phyloP scores from a whole-genome alignment of 2,329 filamentous ascomycete genomes.

The Cladobotryum protrusum region DNA sequence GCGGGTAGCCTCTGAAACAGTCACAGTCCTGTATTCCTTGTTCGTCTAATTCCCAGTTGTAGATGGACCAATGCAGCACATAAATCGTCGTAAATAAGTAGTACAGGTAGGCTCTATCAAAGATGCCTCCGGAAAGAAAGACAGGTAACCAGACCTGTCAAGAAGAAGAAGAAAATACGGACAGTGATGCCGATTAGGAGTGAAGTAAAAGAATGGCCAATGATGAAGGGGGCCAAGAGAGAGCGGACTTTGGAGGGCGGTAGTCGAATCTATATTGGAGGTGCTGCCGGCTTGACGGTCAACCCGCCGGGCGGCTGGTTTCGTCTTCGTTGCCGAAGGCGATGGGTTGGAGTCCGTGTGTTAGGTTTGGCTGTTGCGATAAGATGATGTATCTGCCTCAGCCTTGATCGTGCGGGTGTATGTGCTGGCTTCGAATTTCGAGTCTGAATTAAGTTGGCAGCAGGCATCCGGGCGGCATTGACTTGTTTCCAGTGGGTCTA shows the following conservation, averaged over 20 bases:
- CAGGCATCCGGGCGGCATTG: slow-evolving; percentile 49
- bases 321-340: slow-evolving; percentile 12
- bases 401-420: not conserved
- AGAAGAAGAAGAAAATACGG: slow-evolving; percentile 8
- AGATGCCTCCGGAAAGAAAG: slow-evolving; percentile 17
- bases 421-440: not conserved
- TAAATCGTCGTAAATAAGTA: slow-evolving; percentile 10
- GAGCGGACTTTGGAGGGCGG: not conserved
- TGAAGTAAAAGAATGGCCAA: slow-evolving; percentile 8
- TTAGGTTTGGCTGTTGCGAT: slow-evolving; percentile 13
- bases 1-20: slow-evolving; percentile 1
- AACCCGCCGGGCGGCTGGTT: slow-evolving; percentile 10
- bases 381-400: not conserved
- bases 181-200: slow-evolving; percentile 3
- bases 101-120: slow-evolving; percentile 22
- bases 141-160: slow-evolving; percentile 49
- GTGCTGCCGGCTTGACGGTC: slow-evolving; percentile 7
- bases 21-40: not conserved
- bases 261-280: slow-evolving; percentile 9
- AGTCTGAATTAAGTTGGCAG: slow-evolving; percentile 36
- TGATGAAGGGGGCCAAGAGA: slow-evolving; percentile 7
- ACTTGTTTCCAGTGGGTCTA: slow-evolving; percentile 22
- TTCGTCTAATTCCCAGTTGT: slow-evolving; percentile 3
- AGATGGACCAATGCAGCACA: slow-evolving; percentile 1
- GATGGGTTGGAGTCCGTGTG: slow-evolving; percentile 12